phyloP scores from a whole-genome alignment of 345 rosid species.

The Euclidium syriacum region DNA sequence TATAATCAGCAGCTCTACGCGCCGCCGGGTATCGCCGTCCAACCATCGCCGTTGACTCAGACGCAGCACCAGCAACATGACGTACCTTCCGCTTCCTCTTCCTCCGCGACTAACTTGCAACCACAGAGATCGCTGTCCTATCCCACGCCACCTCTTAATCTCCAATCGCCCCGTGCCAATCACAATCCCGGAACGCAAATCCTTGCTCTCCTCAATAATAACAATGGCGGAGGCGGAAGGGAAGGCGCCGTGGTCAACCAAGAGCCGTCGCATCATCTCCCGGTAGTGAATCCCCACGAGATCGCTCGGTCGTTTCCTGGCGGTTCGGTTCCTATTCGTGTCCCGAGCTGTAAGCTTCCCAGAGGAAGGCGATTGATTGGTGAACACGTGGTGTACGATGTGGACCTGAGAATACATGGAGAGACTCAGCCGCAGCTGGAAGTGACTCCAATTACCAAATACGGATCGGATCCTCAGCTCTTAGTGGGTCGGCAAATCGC shows the following conservation, averaged over 20 bases:
- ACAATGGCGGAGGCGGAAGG: slow-evolving; percentile 9
- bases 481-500: slow-evolving; percentile 83
- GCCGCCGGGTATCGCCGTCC: slow-evolving; percentile 22
- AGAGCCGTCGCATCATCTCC: slow-evolving; percentile 26
- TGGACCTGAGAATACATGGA: slow-evolving; percentile 54
- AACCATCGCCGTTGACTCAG: slow-evolving; percentile 15
- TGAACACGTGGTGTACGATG: slow-evolving; percentile 51
- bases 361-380: slow-evolving; percentile 62
- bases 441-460: slow-evolving; percentile 88
- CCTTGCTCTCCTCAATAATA: slow-evolving; percentile 56
- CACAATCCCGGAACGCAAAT: slow-evolving; percentile 59
- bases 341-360: slow-evolving; percentile 50
- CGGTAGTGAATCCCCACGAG: slow-evolving; percentile 25
- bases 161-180: slow-evolving; percentile 31
- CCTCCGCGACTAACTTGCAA: slow-evolving; percentile 32
- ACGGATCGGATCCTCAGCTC: slow-evolving; percentile 79
- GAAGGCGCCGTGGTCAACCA: slow-evolving; percentile 17
- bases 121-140: slow-evolving; percentile 33
- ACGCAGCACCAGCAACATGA: slow-evolving; percentile 14
- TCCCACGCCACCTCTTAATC: slow-evolving; percentile 38
- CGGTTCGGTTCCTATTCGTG: slow-evolving; percentile 38
- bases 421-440: slow-evolving; percentile 83
- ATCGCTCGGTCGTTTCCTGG: slow-evolving; percentile 26
- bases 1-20: slow-evolving; percentile 42
- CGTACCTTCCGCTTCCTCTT: slow-evolving; percentile 15